Base-by-base conservation (phyloP, 441 rosid species). In the Mallotus japonicus region DNA sequence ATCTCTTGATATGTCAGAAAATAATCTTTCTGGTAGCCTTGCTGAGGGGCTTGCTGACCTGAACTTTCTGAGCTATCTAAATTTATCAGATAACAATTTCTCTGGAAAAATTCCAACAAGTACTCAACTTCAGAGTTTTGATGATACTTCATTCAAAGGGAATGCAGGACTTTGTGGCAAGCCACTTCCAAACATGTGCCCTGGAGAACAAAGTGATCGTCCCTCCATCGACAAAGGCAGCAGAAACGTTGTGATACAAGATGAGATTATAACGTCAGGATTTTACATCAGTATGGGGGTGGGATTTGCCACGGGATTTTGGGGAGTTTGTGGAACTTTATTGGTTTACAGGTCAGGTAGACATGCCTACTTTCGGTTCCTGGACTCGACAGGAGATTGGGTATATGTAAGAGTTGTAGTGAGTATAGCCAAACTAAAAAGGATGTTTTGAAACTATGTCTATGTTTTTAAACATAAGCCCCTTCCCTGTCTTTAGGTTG, bases 141-240 rank as follows among this genome's bases (percentile, higher is more conserved):
- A 13, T 24, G 14, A 7, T 4, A 37, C 65, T 13, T 50, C 65
- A 9, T 75, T 60, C 28, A n/a, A 9, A 24, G 71, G 62, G 14
- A 79, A 75, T 70, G 42, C 71, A 17, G 14, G 47, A 12, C 71
- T 79, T 7, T 79, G 71, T 46, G 79, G 79, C 10, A 9, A 20
- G 17, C 79, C 76, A 32, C 59, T 68, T 24, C 65, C 49, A 16
- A 72, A 49, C 7, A 68, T 14, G 11, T 70, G 70, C 60, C 53
- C 73, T 3, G 67, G 56, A 19, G 73, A 72, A 34, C 63, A 59
- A 49, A 14, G 13, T 6, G 65, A 24, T 34, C 19, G 5, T 53
- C 37, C 34, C 32, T 19, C 62, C 5, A 32, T 2, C 17, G 15
- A 44, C 0, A 11, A 55, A 57, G 32, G 56, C 54, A 20, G 53